Conservation (phyloP, 768 basidiomycete genomes). For the Kwoniella dejecticola region DNA sequence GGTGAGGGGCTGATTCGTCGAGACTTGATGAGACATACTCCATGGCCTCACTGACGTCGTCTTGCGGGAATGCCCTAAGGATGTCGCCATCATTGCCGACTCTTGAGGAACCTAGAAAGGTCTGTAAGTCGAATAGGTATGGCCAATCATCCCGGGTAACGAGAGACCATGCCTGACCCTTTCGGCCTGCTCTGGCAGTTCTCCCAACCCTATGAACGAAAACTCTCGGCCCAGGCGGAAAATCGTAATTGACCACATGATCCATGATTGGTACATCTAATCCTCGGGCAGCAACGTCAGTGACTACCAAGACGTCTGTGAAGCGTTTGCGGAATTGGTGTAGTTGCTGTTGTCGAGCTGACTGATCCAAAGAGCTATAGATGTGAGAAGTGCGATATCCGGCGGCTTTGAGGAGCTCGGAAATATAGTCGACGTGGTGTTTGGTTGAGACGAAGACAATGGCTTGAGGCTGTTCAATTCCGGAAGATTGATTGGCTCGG, state of each 20-base stretch:
- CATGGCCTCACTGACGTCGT: slow-evolving; percentile 76
- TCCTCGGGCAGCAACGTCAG: slow-evolving; percentile 96
- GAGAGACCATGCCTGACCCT: slow-evolving; percentile 96
- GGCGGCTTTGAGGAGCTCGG: slow-evolving; percentile 70
- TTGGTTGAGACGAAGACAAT: slow-evolving; percentile 95
- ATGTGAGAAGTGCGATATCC: slow-evolving; percentile 91
- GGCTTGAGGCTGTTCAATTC: slow-evolving; percentile 64
- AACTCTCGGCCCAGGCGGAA: slow-evolving; percentile 87
- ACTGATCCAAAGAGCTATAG: slow-evolving; percentile 92
- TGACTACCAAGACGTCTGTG: slow-evolving; percentile 87
- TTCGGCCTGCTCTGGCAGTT: slow-evolving; percentile 90
- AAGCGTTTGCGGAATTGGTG: slow-evolving; percentile 78
- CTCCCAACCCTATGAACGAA: slow-evolving; percentile 97
- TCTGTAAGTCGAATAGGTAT: slow-evolving; percentile 85
- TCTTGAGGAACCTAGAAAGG: slow-evolving; percentile 69
- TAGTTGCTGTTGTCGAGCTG: slow-evolving; percentile 86
- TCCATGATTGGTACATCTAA: slow-evolving; percentile 96
- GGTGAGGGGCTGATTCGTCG: slow-evolving; percentile 58
- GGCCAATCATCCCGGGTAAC: slow-evolving; percentile 82
- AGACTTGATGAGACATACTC: slow-evolving; percentile 65
- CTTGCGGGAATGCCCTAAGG: slow-evolving; percentile 79
- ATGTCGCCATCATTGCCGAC: slow-evolving; percentile 58
- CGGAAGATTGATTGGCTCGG: background rate
- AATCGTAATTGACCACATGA: slow-evolving; percentile 97
- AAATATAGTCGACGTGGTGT: slow-evolving; percentile 96